Evolutionary conservation across 306 rosid genomes (phyloP), one percentile per base, ranked within the genome.

Genomic region (Parietaria judaica): DNA sequence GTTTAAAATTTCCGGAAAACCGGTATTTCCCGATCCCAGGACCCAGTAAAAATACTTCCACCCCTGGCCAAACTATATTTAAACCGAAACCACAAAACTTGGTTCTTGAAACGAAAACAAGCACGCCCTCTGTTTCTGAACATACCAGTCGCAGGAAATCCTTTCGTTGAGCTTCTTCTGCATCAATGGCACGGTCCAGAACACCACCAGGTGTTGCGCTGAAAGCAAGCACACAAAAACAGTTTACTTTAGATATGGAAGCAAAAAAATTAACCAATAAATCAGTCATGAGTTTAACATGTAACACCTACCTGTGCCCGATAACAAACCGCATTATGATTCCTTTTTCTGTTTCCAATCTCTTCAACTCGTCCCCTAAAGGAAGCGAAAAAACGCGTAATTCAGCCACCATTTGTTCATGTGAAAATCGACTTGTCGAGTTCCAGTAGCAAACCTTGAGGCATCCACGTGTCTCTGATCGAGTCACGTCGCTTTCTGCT

Each of bases 381-480:
- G 49, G 52, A 58, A 34, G 13, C 50, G 35, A 50, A 53, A 48
- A 12, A 67, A 70, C 34, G 15, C 51, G 59, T 67, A 61, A 7
- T 65, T 66, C 54, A 14, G 37, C 37, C 43, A 60, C 67, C 49
- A 39, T 53, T 3, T 17, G 56, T 50, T 34, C 49, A 45, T 11
- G 59, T 3, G 2, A 62, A 45, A 63, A 15, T 34, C 52, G 53
- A n/a, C 50, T 35, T 31, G 36, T 43, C 10, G 23, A 53, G 37
- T 50, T 35, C 44, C 50, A 10, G 50, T 14, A 51, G 14, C 50
- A 46, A 31, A 82, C 84, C 87, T 70, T 16, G 80, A 48, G 84
- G 87, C 84, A 82, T 73, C 87, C 87, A 82, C 31, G 87, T 82
- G 61, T 75, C 84, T 72, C 87, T 72, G 61, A 82, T 73, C 38